Conservation (phyloP, 192 early-diverging fungal genomes). For the Coemansia sp. region DNA sequence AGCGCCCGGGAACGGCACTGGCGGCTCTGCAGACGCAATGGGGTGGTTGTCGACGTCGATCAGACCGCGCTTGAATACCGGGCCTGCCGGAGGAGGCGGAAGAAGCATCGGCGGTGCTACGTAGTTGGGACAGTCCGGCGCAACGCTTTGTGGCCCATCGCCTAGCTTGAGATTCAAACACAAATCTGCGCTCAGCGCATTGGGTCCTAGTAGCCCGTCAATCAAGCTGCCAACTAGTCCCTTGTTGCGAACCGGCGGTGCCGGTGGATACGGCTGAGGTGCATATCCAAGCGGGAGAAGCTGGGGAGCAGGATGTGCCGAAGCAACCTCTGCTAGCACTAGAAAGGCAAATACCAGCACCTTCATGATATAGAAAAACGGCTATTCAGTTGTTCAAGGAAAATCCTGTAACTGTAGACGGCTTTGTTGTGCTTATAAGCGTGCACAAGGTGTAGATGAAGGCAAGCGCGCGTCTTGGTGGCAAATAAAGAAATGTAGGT, state of each 20-base stretch:
- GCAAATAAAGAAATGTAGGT: not conserved
- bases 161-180: conserved; percentile 51
- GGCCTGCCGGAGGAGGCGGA: conserved; percentile 23
- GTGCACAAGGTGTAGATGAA: not conserved
- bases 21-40: conserved; percentile 23
- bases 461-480: not conserved
- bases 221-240: conserved; percentile 46
- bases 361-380: conserved; percentile 20
- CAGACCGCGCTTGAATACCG: conserved; percentile 44
- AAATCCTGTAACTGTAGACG: not conserved
- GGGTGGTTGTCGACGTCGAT: conserved; percentile 39
- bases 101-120: conserved; percentile 38
- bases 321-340: conserved; percentile 45
- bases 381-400: not conserved
- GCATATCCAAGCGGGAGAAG: conserved; percentile 9
- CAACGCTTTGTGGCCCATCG: conserved; percentile 50
- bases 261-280: conserved; percentile 27
- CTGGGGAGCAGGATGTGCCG: conserved; percentile 29
- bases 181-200: conserved; percentile 37
- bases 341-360: conserved; percentile 46
- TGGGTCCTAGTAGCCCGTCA: conserved; percentile 37
- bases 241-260: conserved; percentile 40
- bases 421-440: conserved; percentile 4
- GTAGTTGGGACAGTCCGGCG: conserved; percentile 48
- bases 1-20: conserved; percentile 28